phyloP scores from a whole-genome alignment of 169 alveolate genomes.

The Besnoitia besnoiti region DNA sequence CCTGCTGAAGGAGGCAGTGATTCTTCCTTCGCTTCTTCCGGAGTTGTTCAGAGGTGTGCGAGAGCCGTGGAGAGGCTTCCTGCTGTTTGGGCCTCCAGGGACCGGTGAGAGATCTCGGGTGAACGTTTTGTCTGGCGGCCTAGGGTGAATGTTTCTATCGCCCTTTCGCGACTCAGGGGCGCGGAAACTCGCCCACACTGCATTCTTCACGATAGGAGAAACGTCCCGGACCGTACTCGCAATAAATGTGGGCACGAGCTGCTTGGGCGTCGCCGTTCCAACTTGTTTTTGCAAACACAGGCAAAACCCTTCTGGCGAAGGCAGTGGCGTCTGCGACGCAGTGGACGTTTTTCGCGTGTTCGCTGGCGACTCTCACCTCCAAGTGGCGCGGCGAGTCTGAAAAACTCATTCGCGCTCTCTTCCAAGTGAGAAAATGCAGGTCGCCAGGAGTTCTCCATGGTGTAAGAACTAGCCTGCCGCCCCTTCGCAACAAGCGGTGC shows the following conservation, averaged over 20 bases:
- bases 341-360: constrained; percentile 90
- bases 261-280: too few relatives aligned
- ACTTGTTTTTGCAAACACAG: background rate
- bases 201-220: too few relatives aligned
- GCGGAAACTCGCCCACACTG: too few relatives aligned
- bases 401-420: constrained; percentile 84
- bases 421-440: constrained; percentile 31
- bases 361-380: constrained; percentile 91
- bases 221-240: too few relatives aligned
- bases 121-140: too few relatives aligned
- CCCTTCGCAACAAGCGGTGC: too few relatives aligned
- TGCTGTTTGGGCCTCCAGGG: constrained; percentile 96
- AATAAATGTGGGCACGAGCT: too few relatives aligned
- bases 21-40: constrained; percentile 91
- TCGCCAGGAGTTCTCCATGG: too few relatives aligned
- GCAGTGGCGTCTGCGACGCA: constrained; percentile 94
- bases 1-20: constrained; percentile 91
- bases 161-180: too few relatives aligned
- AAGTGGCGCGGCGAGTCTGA: constrained; percentile 95
- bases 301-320: constrained; percentile 93
- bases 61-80: constrained; percentile 93
- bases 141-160: too few relatives aligned
- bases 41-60: constrained; percentile 90
- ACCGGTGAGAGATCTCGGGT: constrained; percentile 83
- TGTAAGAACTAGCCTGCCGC: too few relatives aligned